Evolutionary conservation across 768 basidiomycete genomes (phyloP).

Genomic region (Macrolepiota dolichaula): DNA sequence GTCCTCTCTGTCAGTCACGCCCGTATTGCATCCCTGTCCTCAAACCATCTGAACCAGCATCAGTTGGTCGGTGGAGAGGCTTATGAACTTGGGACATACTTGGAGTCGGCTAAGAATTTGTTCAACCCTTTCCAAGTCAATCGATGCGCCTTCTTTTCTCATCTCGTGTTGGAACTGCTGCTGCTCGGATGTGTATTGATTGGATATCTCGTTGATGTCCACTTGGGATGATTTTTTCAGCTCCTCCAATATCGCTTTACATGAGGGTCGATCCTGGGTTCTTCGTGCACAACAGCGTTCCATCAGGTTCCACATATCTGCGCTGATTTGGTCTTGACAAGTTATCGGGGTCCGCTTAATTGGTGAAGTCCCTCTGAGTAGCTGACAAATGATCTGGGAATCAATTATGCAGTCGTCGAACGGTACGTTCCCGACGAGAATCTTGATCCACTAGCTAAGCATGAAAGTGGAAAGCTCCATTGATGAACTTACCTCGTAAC

Average conservation of each 20-base stretch:
- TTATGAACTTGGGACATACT: too few species aligned
- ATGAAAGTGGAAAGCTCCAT: not conserved
- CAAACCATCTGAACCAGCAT: too few species aligned
- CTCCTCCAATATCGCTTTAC: not conserved
- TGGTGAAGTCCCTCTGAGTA: not conserved
- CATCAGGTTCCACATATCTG: not conserved
- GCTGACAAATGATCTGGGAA: not conserved
- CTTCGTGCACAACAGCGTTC: not conserved
- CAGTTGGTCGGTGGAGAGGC: too few species aligned
- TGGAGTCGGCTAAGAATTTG: too few species aligned
- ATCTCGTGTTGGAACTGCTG: too few species aligned
- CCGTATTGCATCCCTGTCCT: too few species aligned
- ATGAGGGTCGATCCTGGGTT: not conserved
- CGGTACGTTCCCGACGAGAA: not conserved
- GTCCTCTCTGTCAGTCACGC: too few species aligned
- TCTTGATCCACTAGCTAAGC: not conserved
- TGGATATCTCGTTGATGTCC: too few species aligned
- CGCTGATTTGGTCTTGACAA: not conserved
- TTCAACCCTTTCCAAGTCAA: too few species aligned
- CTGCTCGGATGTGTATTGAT: too few species aligned
- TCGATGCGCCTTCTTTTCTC: too few species aligned
- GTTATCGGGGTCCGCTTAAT: not conserved
- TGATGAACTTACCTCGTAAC: slow-evolving; percentile 12
- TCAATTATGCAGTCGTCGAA: not conserved
- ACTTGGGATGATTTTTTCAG: not conserved